Evolutionary conservation across 441 rosid species (phyloP), one percentile per base, ranked within the genome.

Genomic region (Euphorbia schlechtendalii): DNA sequence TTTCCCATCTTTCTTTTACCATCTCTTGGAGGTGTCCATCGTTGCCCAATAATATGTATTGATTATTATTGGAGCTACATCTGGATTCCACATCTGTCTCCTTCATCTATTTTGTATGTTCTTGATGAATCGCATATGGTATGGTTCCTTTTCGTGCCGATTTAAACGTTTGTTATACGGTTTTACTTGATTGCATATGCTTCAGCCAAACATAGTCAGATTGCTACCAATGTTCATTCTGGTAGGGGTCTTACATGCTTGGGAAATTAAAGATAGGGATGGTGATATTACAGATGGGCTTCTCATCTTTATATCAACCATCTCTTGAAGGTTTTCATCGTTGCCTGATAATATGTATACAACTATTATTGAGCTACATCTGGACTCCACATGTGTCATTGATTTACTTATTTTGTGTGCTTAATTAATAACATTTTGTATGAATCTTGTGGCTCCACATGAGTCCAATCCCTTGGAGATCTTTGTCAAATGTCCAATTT

Each of bases 301-400:
- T 64, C 62, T 70, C 51, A 12, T 56, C 38, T 32, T 61, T 72
- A 67, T 17, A 0, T 54, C 64, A 48, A n/a, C 71, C 69, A 1
- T 66, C 76, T 67, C 73, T 69, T 65, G 41, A 49, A 73, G 80
- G 88, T 71, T 82, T 84, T 25, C 81, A 82, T 82, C 81, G 87
- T 83, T 75, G 84, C 88, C 81, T 80, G 66, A 61, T 80, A 74
- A n/a, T 76, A 74, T 69, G 28, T 3, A n/a, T 64, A 56, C 59
- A n/a, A 71, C 78, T 80, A 64, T 78, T 84, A 43, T 74, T 70
- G 80, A 65, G 87, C 87, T 86, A 83, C 87, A 86, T 84, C 87
- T 86, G 88, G 78, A 80, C 76, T 2, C 82, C 64, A 83, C 78
- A 83, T 73, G 7, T 56, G 1, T 11, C 25, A 8, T 34, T 58